Evolutionary conservation across 768 basidiomycete species (phyloP).

Genomic region (Rhodotorula graminis): DNA sequence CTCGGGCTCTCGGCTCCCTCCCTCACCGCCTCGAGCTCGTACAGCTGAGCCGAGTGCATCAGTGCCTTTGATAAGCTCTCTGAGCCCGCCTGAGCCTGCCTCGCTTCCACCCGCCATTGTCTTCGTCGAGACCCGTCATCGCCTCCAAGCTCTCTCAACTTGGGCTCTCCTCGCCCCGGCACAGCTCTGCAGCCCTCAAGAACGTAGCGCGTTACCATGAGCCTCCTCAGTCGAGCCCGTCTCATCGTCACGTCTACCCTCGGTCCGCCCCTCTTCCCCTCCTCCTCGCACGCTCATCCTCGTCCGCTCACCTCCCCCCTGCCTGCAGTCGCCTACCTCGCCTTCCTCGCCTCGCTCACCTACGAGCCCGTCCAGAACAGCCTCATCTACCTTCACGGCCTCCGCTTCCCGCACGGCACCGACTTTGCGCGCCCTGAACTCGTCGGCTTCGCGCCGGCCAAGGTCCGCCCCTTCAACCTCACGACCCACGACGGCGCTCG

Average conservation of each 20-base stretch:
- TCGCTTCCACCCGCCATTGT: too few relatives aligned
- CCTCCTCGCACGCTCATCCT: background rate
- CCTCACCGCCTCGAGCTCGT: too few relatives aligned
- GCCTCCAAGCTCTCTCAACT: too few relatives aligned
- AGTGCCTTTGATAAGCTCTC: too few relatives aligned
- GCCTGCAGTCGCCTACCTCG: slow-evolving; percentile 52
- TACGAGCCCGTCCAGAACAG: slow-evolving; percentile 45
- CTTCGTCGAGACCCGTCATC: too few relatives aligned
- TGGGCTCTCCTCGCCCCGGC: too few relatives aligned
- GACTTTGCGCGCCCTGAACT: slow-evolving; percentile 65
- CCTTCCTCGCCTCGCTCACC: slow-evolving; percentile 52
- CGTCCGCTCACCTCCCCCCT: background rate
- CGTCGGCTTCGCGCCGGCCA: slow-evolving; percentile 77
- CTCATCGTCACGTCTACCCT: slow-evolving; percentile 50
- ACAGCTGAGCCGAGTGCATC: too few relatives aligned
- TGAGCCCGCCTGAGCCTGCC: too few relatives aligned
- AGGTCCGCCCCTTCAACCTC: slow-evolving; percentile 67
- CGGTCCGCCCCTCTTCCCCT: background rate
- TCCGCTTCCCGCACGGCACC: slow-evolving; percentile 53
- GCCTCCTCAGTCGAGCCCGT: slow-evolving; percentile 45
- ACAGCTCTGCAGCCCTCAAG: too few relatives aligned
- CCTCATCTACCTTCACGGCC: slow-evolving; percentile 61
- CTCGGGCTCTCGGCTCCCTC: too few relatives aligned
- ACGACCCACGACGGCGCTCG: slow-evolving; percentile 69
- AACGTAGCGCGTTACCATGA: background rate